These are phyloP conservation scores for Melastoma malabathricum DNA, from an alignment of 345 rosid genomes.

Conservation along the genomic window DNA sequence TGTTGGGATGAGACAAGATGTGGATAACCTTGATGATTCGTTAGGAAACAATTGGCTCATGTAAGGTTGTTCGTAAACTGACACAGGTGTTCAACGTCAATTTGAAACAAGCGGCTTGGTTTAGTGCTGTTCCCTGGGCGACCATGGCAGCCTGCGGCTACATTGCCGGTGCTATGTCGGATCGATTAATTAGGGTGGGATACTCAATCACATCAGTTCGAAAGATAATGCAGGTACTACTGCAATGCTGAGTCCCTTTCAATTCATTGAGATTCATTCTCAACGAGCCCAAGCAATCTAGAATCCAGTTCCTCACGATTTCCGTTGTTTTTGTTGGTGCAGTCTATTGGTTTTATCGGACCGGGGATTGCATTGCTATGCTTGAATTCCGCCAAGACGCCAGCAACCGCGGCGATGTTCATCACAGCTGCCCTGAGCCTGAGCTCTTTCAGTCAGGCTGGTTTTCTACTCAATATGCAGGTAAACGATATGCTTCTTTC, in stretches of 20 bases:
- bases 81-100: conserved; percentile 68
- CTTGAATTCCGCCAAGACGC: conserved; percentile 66
- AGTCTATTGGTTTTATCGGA: conserved; percentile 87
- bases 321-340: not conserved
- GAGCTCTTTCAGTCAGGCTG: conserved; percentile 98
- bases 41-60: no score
- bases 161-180: conserved; percentile 64
- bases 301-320: not conserved
- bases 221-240: conserved; percentile 80
- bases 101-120: conserved; percentile 96
- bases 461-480: conserved; percentile 90
- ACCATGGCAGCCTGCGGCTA: conserved; percentile 84
- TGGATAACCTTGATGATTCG: no score
- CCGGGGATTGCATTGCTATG: conserved; percentile 75
- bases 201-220: conserved; percentile 64
- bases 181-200: conserved; percentile 56
- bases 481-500: conserved; percentile 15
- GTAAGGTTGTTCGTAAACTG: no score
- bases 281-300: not conserved
- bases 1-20: no score
- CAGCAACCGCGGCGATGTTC: conserved; percentile 38
- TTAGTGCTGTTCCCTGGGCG: conserved; percentile 95
- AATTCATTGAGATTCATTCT: not conserved
- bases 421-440: conserved; percentile 73
- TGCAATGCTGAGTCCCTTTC: not conserved